Base-by-base conservation (phyloP, 768 basidiomycete species). In the Boletus subcaerulescens region DNA sequence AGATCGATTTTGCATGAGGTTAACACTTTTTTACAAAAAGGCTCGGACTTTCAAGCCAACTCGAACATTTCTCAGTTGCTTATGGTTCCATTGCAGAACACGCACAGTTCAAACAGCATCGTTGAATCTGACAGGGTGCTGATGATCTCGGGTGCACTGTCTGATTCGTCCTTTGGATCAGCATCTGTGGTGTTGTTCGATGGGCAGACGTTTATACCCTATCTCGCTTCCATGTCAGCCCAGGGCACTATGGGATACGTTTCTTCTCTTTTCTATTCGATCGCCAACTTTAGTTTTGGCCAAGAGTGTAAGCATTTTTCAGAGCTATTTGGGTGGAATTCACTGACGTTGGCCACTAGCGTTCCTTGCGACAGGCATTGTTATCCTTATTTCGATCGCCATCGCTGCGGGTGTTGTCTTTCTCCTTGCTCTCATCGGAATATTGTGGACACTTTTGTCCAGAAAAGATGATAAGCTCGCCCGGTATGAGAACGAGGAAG, bases 351-450 rank as follows among this genome's bases (percentile, higher is more conserved):
- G 43, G 42, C 31, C 35, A 61, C 10, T 60, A 92, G 93, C 86
- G 63, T 90, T 93, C 78, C 81, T 99, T 52, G 92, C 95, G 0
- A 83, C 84, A 22, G 97, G 96, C 2, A 80, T 98, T 36, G 93
- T 99, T 51, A 98, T 98, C 60, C 80, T 99, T 42, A 94, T 99
- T 61, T 95, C 94, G 2, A 97, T 99, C 59, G 97, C 97, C 24
- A 97, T 98, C 60, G 87, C 91, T 11, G 93, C 94, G 15, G 97
- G 96, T 17, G 83, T 98, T 20, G 89, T 95, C 36, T 95, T 94
- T 80, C 76, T 95, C 1, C 77, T 94, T 32, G 87, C 89, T 15
- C 75, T 96, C 40, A 76, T 93, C 52, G 92, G 92, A 47, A 89
- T 96, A 50, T 73, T 96, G 36, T 91, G 93, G 91, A 87, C 92